These are phyloP conservation scores for Amanita polypyramis DNA, from an alignment of 768 basidiomycete genomes.

Conservation along the genomic window DNA sequence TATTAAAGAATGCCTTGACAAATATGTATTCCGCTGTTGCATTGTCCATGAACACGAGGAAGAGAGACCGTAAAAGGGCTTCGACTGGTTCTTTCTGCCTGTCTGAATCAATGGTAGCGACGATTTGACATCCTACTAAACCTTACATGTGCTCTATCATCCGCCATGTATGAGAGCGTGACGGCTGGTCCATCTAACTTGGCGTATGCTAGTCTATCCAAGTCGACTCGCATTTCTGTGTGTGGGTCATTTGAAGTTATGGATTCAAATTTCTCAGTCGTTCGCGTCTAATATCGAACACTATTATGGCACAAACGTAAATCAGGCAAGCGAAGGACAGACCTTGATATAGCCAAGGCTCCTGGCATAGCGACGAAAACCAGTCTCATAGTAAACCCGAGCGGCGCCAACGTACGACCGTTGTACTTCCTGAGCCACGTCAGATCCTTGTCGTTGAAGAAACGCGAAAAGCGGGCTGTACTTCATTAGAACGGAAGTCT, in stretches of 20 bases:
- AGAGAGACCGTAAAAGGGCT: slow-evolving; percentile 72
- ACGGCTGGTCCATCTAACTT: slow-evolving; percentile 75
- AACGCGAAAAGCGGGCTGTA: slow-evolving; percentile 78
- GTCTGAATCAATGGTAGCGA: slow-evolving; percentile 8
- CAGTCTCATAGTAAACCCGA: slow-evolving; percentile 92
- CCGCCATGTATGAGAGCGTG: slow-evolving; percentile 79
- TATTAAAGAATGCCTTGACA: slow-evolving; percentile 71
- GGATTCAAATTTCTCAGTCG: slow-evolving; percentile 57
- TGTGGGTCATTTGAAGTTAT: slow-evolving; percentile 41
- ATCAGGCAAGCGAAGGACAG: slow-evolving; percentile 5
- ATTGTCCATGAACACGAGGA: slow-evolving; percentile 92
- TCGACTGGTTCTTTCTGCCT: slow-evolving; percentile 69
- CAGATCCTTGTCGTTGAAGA: slow-evolving; percentile 70
- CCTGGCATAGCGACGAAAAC: slow-evolving; percentile 81
- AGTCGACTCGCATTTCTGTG: slow-evolving; percentile 30
- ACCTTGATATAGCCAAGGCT: slow-evolving; percentile 76
- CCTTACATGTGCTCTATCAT: slow-evolving; percentile 78
- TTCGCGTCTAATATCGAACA: slow-evolving; percentile 38
- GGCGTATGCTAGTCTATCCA: slow-evolving; percentile 52
- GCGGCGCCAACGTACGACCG: slow-evolving; percentile 76
- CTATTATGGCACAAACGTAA: not conserved
- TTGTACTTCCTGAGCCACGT: slow-evolving; percentile 80
- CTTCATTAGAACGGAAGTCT: slow-evolving; percentile 78
- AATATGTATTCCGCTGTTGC: slow-evolving; percentile 89
- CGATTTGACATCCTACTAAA: slow-evolving; percentile 6